Conservation (phyloP, 202 grass and related monocot genomes). For the Schoenoplectus triqueter region DNA sequence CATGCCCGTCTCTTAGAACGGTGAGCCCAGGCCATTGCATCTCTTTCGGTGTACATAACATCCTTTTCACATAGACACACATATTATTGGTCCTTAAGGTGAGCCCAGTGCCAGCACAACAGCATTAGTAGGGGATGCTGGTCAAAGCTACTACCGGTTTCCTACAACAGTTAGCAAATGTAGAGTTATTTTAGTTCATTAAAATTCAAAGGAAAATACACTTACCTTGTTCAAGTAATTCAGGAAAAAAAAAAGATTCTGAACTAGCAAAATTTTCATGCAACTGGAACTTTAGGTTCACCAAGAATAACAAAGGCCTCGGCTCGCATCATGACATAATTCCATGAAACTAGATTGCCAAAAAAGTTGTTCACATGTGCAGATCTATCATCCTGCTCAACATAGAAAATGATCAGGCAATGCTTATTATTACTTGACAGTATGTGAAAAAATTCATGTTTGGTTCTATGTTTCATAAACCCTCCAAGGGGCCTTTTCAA, state of each 20-base stretch:
- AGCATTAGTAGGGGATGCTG: too few species aligned
- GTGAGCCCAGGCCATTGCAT: too few species aligned
- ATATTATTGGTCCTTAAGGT: too few species aligned
- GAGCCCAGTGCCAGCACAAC: too few species aligned
- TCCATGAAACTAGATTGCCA: slow-evolving; percentile 84
- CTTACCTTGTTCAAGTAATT: slow-evolving; percentile 18
- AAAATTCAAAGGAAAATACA: slow-evolving; percentile 1
- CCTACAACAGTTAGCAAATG: slow-evolving; percentile 3
- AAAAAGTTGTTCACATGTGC: slow-evolving; percentile 75
- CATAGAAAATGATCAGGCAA: slow-evolving; percentile 31
- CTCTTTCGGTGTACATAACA: too few species aligned
- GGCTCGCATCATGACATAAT: slow-evolving; percentile 79
- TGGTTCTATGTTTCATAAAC: slow-evolving; percentile 11
- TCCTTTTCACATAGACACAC: too few species aligned
- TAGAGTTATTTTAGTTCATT: not conserved
- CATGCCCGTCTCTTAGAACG: too few species aligned
- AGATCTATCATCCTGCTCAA: slow-evolving; percentile 66
- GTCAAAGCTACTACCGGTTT: not conserved
- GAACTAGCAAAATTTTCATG: slow-evolving; percentile 19
- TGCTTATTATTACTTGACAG: not conserved
- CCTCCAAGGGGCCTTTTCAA: not conserved
- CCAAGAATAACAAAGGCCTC: slow-evolving; percentile 96
- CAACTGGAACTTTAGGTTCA: slow-evolving; percentile 85
- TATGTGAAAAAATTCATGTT: not conserved
- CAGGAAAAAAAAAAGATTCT: not conserved